Percentiles rank a stretch among this genome's conserved stretches.
phyloP scores from a whole-genome alignment of 768 basidiomycete genomes.

The Heimioporus sp. region DNA sequence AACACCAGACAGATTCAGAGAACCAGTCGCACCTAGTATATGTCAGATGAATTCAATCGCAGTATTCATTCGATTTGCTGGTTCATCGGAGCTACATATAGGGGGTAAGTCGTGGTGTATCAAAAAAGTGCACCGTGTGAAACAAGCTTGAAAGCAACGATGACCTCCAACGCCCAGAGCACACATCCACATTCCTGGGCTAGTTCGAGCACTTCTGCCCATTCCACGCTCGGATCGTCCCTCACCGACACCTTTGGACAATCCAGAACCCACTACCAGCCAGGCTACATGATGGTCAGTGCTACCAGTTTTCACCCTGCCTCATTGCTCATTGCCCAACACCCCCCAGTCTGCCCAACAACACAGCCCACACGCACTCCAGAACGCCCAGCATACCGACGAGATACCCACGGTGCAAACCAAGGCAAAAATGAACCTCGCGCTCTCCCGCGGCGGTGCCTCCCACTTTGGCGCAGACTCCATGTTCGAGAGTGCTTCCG shows the following conservation, averaged over 20 bases:
- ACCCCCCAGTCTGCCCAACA: conserved; percentile 54
- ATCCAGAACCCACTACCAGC: conserved; percentile 74
- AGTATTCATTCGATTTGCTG: too few relatives aligned
- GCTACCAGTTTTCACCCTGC: background rate
- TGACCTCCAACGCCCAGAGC: conserved; percentile 36
- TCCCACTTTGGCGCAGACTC: conserved; percentile 82
- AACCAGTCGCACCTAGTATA: too few relatives aligned
- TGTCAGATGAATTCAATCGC: too few relatives aligned
- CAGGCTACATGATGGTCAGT: conserved; percentile 77
- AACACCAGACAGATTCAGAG: too few relatives aligned
- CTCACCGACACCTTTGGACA: conserved; percentile 69
- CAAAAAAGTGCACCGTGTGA: background rate
- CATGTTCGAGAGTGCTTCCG: conserved; percentile 69
- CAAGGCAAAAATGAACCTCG: conserved; percentile 77
- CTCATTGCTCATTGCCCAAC: background rate
- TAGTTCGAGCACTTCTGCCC: conserved; percentile 30
- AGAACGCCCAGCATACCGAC: conserved; percentile 61
- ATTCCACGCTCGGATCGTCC: conserved; percentile 39
- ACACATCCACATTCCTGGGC: conserved; percentile 49
- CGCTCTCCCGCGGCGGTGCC: conserved; percentile 58
- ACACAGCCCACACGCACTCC: conserved; percentile 52
- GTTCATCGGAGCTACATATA: too few relatives aligned
- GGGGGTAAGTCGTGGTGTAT: too few relatives aligned
- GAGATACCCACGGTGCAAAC: conserved; percentile 75
- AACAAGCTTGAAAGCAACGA: conserved; percentile 2